Base-by-base conservation (phyloP, 2,329 filamentous ascomycete genomes). In the Penicillium aurantiogriseum region DNA sequence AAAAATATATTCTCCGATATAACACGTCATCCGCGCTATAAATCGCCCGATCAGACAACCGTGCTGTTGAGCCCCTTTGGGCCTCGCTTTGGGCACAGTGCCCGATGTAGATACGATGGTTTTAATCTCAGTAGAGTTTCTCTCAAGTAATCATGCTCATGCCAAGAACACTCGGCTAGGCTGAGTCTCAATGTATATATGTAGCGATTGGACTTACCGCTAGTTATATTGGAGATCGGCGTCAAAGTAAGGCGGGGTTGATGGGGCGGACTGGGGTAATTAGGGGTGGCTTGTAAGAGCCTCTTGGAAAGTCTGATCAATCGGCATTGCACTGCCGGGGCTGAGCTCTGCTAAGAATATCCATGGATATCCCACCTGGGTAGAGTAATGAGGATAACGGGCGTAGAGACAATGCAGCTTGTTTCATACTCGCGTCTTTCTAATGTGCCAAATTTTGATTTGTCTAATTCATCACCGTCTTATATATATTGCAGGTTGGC, bases 151-250 rank as follows among this genome's bases (percentile, higher is more conserved):
- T 25, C 27, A 42, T n/a, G 21, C 27, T 51, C 9, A 23, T 19
- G 31, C 33, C 39, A 36, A 52, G 47, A 42, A 19, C 39, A 25
- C 40, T 23, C 33, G 39, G 19, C 35, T 40, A 35, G 33, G 35
- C 49, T 25, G 19, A 40, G 25, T 35, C 27, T 52, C 33, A 29
- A 7, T 35, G 21, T n/a, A 40, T 46, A 13, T 0, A 33, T 33
- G 5, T 33, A 35, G 33, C 11, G 7, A 45, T 52, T 40, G 43
- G 48, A 29, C 40, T 46, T 50, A 51, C 42, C 54, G 54, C 54
- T 44, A 33, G 31, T 33, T 33, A 56, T 45, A 45, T 42, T 38
- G 36, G 33, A 25, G 42, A 36, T 31, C n/a, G 13, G 17, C n/a
- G 25, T 17, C 17, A 49, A 47, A 27, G 15, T n/a, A 33, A 39